Conservation (phyloP, 345 rosid species). For the Pugionium cornutum region DNA sequence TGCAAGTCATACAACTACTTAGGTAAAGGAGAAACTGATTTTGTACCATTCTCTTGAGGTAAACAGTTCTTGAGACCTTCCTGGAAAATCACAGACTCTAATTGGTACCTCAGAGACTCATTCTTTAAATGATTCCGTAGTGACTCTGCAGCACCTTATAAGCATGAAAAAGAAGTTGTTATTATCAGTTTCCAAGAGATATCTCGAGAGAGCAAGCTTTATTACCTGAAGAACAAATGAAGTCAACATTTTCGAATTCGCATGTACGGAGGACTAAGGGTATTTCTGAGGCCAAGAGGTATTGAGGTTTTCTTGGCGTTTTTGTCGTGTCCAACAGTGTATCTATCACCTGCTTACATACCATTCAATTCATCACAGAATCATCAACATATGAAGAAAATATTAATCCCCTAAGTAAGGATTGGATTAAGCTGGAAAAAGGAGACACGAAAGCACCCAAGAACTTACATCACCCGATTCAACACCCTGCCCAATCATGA, state of each 20-base stretch:
- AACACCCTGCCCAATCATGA: conserved; percentile 87
- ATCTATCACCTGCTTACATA: conserved; percentile 62
- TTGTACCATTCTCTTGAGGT: conserved; percentile 50
- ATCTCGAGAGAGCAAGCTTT: neutral
- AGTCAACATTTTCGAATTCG: conserved; percentile 67
- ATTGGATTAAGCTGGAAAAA: conserved; percentile 21
- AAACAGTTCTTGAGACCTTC: conserved; percentile 63
- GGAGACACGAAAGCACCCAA: no score
- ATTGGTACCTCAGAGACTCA: conserved; percentile 54
- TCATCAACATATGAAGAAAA: no score
- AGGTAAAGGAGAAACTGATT: conserved; percentile 22
- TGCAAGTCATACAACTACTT: conserved; percentile 10
- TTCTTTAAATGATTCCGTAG: conserved; percentile 63
- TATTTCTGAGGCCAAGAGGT: conserved; percentile 73
- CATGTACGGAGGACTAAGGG: conserved; percentile 83
- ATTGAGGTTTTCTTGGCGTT: conserved; percentile 80
- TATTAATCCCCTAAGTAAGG: no score
- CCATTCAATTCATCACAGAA: neutral
- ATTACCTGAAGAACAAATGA: conserved; percentile 77
- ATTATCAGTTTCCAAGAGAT: neutral
- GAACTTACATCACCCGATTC: conserved; percentile 76
- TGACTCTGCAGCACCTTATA: conserved; percentile 59
- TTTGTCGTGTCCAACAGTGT: conserved; percentile 59
- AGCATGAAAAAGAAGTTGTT: conserved; percentile 29
- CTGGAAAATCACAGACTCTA: conserved; percentile 71